These are phyloP conservation scores for Rhodosporidiobolus sp. DNA, from an alignment of 768 basidiomycete species.

Conservation along the genomic window DNA sequence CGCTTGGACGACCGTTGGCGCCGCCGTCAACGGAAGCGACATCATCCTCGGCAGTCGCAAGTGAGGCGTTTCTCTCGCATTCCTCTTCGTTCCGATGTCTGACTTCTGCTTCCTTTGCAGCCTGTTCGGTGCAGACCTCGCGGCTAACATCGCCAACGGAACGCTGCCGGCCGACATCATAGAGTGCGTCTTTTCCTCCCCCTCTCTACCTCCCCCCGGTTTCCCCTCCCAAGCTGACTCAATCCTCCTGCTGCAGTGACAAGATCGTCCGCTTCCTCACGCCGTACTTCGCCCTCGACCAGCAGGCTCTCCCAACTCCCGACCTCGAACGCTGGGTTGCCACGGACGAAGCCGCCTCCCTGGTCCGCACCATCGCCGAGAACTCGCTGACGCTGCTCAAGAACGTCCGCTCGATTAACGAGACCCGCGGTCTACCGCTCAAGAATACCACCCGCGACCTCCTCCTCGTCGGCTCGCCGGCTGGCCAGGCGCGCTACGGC, in stretches of 20 bases:
- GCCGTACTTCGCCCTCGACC: slow-evolving; percentile 26
- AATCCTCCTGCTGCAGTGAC: not conserved
- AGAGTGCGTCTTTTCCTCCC: not conserved
- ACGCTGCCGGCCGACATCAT: slow-evolving; percentile 2
- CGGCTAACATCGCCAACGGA: slow-evolving; percentile 6
- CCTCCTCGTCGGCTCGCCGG: slow-evolving; percentile 12
- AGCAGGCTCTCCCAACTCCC: not conserved
- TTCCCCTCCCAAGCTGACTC: not conserved
- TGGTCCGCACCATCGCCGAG: slow-evolving; percentile 23
- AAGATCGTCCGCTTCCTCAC: no score
- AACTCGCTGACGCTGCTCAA: slow-evolving; percentile 34
- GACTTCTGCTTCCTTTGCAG: not conserved
- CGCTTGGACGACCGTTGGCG: not conserved
- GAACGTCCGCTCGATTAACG: slow-evolving; percentile 18
- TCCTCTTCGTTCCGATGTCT: not conserved
- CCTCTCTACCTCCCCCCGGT: no score
- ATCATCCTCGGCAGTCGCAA: not conserved
- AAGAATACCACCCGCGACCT: slow-evolving; percentile 3
- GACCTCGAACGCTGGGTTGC: slow-evolving; percentile 1
- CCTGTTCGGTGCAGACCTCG: slow-evolving; percentile 9
- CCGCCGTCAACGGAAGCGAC: slow-evolving; percentile 14
- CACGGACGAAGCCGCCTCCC: not conserved
- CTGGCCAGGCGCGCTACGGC: slow-evolving; percentile 42
- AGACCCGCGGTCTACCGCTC: slow-evolving; percentile 17
- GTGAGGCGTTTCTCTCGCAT: no score